phyloP scores from a whole-genome alignment of 2,329 filamentous ascomycete genomes.

The Sporothrix dimorphospora region DNA sequence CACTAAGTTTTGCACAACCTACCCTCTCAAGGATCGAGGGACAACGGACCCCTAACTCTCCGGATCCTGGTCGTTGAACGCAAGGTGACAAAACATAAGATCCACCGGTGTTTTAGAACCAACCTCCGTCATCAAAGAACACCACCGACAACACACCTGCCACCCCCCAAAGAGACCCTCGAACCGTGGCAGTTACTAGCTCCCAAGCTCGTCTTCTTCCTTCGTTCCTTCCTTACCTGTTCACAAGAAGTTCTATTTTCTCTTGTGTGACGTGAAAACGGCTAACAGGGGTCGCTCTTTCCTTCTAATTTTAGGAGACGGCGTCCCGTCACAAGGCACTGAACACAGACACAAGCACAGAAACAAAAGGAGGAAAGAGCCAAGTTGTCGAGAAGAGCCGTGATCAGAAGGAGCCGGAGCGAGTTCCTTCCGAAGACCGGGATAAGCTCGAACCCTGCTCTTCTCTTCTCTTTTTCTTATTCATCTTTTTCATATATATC shows the following conservation, averaged over 20 bases:
- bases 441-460: background rate
- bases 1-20: background rate
- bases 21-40: background rate
- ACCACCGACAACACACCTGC: background rate
- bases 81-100: background rate
- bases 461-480: background rate
- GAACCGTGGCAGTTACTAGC: background rate
- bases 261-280: background rate
- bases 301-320: background rate
- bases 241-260: background rate
- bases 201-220: background rate
- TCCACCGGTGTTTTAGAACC: background rate
- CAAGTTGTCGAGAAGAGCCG: background rate
- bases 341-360: background rate
- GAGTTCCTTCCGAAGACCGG: slow-evolving; percentile 15
- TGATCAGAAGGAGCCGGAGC: no score
- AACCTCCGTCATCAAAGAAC: background rate
- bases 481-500: background rate
- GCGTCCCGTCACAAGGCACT: background rate
- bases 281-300: background rate
- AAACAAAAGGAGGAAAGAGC: background rate
- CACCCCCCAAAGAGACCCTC: background rate
- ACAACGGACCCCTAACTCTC: background rate
- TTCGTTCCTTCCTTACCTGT: background rate
- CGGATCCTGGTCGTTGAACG: background rate